Base-by-base conservation (phyloP, 164 flowering plant species). In the Nymphaea thermarum region DNA sequence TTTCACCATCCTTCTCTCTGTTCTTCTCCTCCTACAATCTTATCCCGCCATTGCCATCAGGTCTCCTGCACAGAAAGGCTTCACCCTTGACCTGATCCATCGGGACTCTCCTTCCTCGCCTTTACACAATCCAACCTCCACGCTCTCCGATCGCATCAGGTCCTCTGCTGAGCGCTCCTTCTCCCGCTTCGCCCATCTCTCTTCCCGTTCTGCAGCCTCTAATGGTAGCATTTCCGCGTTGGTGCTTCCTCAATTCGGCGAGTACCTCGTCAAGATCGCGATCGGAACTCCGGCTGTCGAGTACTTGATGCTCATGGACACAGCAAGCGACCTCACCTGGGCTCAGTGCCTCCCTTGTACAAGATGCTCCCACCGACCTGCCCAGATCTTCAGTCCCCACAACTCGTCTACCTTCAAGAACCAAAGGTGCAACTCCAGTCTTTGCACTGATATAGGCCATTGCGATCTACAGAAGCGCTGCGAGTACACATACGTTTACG, bases 251-350 rank as follows among this genome's bases (percentile, higher is more conserved):
- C 2, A 6, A 47, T 7, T 7, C 7, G 97, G 96, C 0, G 98
- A 89, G 73, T 90, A 75, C 55, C 73, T 87, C n/a, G 80, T 90
- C 86, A 68, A 79, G 18, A 45, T 93, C 5, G 67, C 85, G 0
- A 87, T 90, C 7, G 98, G 98, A 5, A 84, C 88, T 0, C 98
- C 98, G 4, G 76, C 94, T 2, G 70, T 60, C 43, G 60, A 76
- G 4, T 86, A 71, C 72, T 64, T 75, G 0, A 92, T 92, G 0
- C 83, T 89, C 11, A 44, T 93, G 76, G 98, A 93, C 73, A 89
- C 97, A 0, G 98, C 97, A 0, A 93, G 98, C 64, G 98, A 93
- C 68, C 69, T 93, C 60, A 83, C 87, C 6, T 93, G 97, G 98
- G 87, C 97, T 0, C 93, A 90, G 43, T 93, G 96, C 78, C 74